Base-by-base conservation (phyloP, 2,329 filamentous ascomycete genomes). In the Apiospora saccharicola region DNA sequence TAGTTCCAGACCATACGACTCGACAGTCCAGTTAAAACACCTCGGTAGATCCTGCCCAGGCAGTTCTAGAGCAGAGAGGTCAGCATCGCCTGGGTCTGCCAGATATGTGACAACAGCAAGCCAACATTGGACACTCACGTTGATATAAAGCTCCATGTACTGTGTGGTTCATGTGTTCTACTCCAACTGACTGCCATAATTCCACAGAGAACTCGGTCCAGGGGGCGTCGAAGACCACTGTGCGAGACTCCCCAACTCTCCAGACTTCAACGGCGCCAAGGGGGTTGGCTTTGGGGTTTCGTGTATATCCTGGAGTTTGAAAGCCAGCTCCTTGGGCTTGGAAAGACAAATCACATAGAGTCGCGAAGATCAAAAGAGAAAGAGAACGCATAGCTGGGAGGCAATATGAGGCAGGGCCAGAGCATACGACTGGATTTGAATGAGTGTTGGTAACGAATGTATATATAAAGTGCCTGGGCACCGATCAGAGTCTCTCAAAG, bases 21-120 rank as follows among this genome's bases (percentile, higher is more conserved):
- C 34, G n/a, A 64, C 57, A n/a, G 57, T 64, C 57, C 57, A 64
- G 34, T 64, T 64, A 13, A 64, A 64, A 41, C 16, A n/a, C 57
- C 8, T 64, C 34, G 57, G 57, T 10, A 41, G 34, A 22, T 64
- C 41, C 34, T 64, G 57, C 12, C 57, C 57, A 19, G 14, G 57
- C 13, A 24, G 12, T 64, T 64, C 57, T 64, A 64, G 34, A 64
- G 34, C 57, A n/a, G 16, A 37, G 22, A n/a, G 19, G 34, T 64
- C 57, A 64, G 57, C 22, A 41, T 41, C 34, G 41, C 34, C 41
- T 37, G 8, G 19, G 19, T 13, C 19, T 64, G 22, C 4, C 57
- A 41, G 41, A 22, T 41, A 64, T n/a, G 34, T 22, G n/a, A 41
- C 30, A n/a, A 34, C 53, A 37, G 3, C 53, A 19, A 34, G 1